Conservation (phyloP, 2,329 filamentous ascomycete species). For the Nemania serpens region DNA sequence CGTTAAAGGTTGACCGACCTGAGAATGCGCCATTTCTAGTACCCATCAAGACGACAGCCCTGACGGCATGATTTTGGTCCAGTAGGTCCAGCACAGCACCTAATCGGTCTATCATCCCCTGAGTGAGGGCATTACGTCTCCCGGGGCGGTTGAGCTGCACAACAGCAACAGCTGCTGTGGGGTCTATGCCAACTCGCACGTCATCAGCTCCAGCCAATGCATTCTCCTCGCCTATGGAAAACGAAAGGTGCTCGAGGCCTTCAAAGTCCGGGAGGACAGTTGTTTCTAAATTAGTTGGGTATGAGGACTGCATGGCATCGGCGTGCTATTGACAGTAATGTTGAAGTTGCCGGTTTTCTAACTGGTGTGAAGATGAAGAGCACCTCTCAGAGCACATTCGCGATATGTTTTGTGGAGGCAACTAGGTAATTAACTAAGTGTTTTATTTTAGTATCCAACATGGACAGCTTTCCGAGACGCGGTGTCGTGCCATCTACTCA, state of each 20-base stretch:
- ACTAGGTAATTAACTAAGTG: too few relatives aligned
- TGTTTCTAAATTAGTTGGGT: not conserved
- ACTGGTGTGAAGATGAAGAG: not conserved
- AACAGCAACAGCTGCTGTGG: constrained; percentile 51
- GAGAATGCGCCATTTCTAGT: constrained; percentile 43
- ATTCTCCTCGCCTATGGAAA: constrained; percentile 1
- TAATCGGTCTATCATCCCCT: constrained; percentile 54
- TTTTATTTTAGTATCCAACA: not conserved
- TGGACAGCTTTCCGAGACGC: not conserved
- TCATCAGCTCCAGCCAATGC: constrained; percentile 22
- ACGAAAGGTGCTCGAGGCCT: constrained; percentile 18
- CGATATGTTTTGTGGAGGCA: too few relatives aligned
- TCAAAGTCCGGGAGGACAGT: constrained; percentile 20
- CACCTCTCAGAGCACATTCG: not conserved
- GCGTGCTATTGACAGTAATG: not conserved
- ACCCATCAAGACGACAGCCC: constrained; percentile 47
- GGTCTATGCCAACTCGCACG: constrained; percentile 37
- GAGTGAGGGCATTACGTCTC: constrained; percentile 64
- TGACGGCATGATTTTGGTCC: constrained; percentile 36
- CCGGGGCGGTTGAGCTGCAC: constrained; percentile 52
- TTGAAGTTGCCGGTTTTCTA: not conserved
- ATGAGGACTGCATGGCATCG: constrained; percentile 14
- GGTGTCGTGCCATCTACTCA: not conserved
- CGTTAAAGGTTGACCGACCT: constrained; percentile 36
- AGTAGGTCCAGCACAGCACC: constrained; percentile 36